phyloP scores from a whole-genome alignment of 2,329 filamentous ascomycete genomes.

The Triangularia verruculosa region DNA sequence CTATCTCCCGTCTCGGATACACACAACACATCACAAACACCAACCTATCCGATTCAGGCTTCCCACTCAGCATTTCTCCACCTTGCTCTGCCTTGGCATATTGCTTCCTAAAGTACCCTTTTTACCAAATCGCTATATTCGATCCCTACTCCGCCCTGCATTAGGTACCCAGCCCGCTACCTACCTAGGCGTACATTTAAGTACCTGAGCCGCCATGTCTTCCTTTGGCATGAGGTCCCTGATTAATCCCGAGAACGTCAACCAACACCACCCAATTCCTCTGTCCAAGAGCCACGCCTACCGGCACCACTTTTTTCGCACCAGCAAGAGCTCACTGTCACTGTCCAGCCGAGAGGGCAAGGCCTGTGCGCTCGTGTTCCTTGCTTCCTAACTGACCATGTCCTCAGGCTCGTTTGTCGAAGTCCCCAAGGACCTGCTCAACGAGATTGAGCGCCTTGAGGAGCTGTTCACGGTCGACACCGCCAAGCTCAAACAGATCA shows the following conservation, averaged over 20 bases:
- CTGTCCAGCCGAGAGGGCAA: constrained; percentile 25
- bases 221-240: constrained; percentile 7
- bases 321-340: constrained; percentile 12
- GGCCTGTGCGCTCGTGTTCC: constrained; percentile 12
- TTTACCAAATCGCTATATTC: constrained; percentile 4
- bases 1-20: not conserved
- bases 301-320: constrained; percentile 14
- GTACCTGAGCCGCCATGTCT: not conserved
- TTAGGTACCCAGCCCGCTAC: not conserved
- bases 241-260: constrained; percentile 1
- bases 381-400: constrained; percentile 24
- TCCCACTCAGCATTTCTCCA: constrained; percentile 3
- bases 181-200: not conserved
- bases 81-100: not conserved
- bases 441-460: constrained; percentile 80
- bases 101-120: constrained; percentile 3
- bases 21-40: not conserved
- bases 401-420: constrained; percentile 79
- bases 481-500: constrained; percentile 83
- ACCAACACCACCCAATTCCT: constrained; percentile 13
- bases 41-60: constrained; percentile 1
- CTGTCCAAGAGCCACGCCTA: constrained; percentile 16
- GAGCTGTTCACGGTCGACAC: constrained; percentile 75
- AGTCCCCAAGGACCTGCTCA: constrained; percentile 77
- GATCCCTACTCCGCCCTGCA: not conserved